A percentile compares a stretch with the other conserved stretches of the same genome.
These are phyloP conservation scores for Sporothrix schenckii DNA, from an alignment of 2,329 filamentous ascomycete species.

Conservation along the genomic window DNA sequence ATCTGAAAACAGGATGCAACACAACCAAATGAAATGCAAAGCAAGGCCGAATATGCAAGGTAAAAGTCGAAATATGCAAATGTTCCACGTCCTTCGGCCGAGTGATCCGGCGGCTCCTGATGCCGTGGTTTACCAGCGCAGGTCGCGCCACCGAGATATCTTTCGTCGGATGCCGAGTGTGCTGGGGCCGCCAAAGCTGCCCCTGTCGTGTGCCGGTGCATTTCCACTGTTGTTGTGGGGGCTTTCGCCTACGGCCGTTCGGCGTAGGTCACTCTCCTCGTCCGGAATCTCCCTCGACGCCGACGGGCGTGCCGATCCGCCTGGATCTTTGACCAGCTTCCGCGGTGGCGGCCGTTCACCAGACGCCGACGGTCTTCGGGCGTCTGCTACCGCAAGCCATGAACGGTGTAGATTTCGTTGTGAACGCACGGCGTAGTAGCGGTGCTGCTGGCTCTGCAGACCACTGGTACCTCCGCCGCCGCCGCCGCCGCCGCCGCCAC, in stretches of 20 bases:
- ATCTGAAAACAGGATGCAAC: not conserved
- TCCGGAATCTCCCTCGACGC: slow-evolving; percentile 34
- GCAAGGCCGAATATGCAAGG: not conserved
- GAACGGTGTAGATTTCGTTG: slow-evolving; percentile 30
- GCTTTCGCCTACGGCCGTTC: not conserved
- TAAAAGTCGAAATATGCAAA: not conserved
- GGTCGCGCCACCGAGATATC: slow-evolving; percentile 33
- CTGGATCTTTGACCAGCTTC: slow-evolving; percentile 39
- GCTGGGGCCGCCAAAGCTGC: not conserved
- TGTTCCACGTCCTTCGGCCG: not conserved
- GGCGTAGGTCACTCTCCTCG: slow-evolving; percentile 7
- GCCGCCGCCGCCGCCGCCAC: not conserved
- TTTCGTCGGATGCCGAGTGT: slow-evolving; percentile 31
- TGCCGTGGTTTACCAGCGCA: slow-evolving; percentile 13
- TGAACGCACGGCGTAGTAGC: slow-evolving; percentile 7
- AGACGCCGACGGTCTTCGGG: slow-evolving; percentile 38
- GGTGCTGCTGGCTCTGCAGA: not conserved
- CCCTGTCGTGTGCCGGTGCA: not conserved
- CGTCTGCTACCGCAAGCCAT: slow-evolving; percentile 39
- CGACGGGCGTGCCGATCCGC: slow-evolving; percentile 35
- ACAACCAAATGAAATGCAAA: not conserved
- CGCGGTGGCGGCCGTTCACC: slow-evolving; percentile 33
- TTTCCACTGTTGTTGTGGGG: not conserved
- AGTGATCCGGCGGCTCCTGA: not conserved
- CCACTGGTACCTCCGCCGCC: not conserved